A percentile compares a stretch with the other conserved stretches of the same genome.
phyloP scores from a whole-genome alignment of 2,329 filamentous ascomycete genomes.

The Nemania abortiva region DNA sequence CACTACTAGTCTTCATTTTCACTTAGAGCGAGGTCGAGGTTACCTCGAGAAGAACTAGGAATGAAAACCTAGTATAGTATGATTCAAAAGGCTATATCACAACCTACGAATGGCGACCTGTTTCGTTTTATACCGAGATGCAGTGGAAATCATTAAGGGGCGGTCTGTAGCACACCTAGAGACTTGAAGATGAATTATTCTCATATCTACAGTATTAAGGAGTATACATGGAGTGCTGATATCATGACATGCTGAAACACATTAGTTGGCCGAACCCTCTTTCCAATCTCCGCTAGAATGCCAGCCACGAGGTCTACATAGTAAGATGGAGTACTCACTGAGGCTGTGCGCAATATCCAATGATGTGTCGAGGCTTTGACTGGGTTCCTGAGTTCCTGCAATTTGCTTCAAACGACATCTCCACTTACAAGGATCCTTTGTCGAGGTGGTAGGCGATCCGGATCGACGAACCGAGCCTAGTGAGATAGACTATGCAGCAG shows the following conservation, averaged over 20 bases:
- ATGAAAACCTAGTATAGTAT: conserved; percentile 10
- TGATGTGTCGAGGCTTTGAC: conserved; percentile 6
- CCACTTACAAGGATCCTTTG: conserved; percentile 28
- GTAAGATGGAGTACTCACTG: not conserved
- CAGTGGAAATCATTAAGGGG: conserved; percentile 21
- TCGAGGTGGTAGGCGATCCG: conserved; percentile 25
- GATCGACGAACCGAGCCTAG: conserved; percentile 26
- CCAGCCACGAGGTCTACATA: not conserved
- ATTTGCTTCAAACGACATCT: conserved; percentile 35
- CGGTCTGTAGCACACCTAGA: not conserved
- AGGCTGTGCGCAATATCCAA: not conserved
- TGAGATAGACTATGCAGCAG: not conserved
- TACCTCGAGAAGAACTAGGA: not conserved
- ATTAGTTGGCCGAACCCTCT: not conserved
- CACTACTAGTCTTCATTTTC: conserved; percentile 28
- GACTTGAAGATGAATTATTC: conserved; percentile 3
- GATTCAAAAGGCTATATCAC: conserved; percentile 10
- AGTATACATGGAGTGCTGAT: conserved; percentile 15
- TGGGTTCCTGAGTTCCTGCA: conserved; percentile 33
- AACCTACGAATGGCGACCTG: conserved; percentile 6
- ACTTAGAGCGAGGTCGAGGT: not conserved
- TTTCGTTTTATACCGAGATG: conserved; percentile 29
- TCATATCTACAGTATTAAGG: conserved; percentile 22
- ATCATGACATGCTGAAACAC: conserved; percentile 2
- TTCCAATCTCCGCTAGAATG: not conserved